Base-by-base conservation (phyloP, 306 rosid species). In the Fagus crenata region DNA sequence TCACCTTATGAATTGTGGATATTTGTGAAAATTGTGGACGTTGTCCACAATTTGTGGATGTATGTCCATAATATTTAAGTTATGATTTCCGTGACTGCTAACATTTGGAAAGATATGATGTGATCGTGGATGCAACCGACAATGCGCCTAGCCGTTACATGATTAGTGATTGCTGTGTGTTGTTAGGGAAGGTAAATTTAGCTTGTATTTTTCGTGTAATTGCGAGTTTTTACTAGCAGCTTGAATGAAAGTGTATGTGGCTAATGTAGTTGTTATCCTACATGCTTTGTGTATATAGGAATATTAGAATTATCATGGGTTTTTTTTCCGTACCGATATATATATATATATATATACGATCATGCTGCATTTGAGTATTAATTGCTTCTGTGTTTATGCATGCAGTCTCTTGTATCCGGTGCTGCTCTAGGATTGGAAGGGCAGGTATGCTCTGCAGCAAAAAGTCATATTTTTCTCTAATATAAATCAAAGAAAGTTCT, bases 381-480 rank as follows among this genome's bases (percentile, higher is more conserved):
- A 83, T 79, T 78, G 82, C 35, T 73, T 37, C 22, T 7, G 0
- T 87, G 22, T 86, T 67, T 64, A 65, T 53, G 58, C 53, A 40
- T 85, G 89, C 93, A 95, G 99, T 97, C 99, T 83, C 97, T 95
- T 72, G 99, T 95, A 63, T 95, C 97, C 64, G 99, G 99, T 82
- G 99, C 97, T 58, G 99, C 99, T 0, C 65, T 95, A 59, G 99
- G 99, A 84, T 76, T 95, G 86, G 99, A 95, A 89, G 99, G 99
- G 79, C 99, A 95, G 99, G 99, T 95, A 87, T 4, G 73, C 70
- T 7, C 1, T 60, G 69, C 73, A 43, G 73, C 67, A 0, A 22
- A 22, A 22, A 22, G 28, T 22, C 28, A 22, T 22, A 22, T 0
- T 22, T 22, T 22, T 22, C 28, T 22, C 0, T 22, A 22, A 22